Evolutionary conservation across 805 yeast genomes (phyloP), one percentile per base, ranked within the genome.

Genomic region (Maudiozyma saulgeensis): DNA sequence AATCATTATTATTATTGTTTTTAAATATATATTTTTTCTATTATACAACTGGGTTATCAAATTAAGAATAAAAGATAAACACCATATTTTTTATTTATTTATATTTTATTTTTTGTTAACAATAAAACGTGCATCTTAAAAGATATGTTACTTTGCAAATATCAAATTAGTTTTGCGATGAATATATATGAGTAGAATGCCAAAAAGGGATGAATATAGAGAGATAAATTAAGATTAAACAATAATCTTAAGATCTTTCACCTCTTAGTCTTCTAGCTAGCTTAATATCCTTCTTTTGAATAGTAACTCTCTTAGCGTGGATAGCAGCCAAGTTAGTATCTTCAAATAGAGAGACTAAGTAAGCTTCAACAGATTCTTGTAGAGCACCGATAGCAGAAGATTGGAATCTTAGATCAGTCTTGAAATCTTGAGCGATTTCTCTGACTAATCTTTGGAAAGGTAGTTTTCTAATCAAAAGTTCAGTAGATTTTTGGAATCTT

Each of bases 361-460:
- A 93, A 66, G 97, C 97, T 79, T 91, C 99, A 55, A 91, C 96
- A 56, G 98, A 90, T 76, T 93, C 99, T 74, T 91, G 99, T 64
- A 91, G 78, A 60, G 99, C 99, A 75, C 96, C 90, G 59, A 91
- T 85, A 58, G 99, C 99, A 58, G 95, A 86, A 50, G 96, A 86
- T 73, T 91, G 97, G 84, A 93, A 91, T 79, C 96, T 84, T 72
- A 89, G 80, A 68, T 86, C 95, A 62, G 91, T 81, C 77, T 84
- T 85, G 81, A 86, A 85, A 70, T 89, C 96, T 72, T 85, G 91
- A 56, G 96, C 95, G 56, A 91, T 87, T 75, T 90, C 96, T 72
- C 96, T 80, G 51, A 90, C 96, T 68, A 90, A 80, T 79, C 97
- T 84, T 72, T 91, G 96, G 84, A 91, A 91, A 52, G 98, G 98